These are phyloP conservation scores for Irpex lacteus DNA, from an alignment of 1,284 basidiomycete genomes.

Conservation along the genomic window DNA sequence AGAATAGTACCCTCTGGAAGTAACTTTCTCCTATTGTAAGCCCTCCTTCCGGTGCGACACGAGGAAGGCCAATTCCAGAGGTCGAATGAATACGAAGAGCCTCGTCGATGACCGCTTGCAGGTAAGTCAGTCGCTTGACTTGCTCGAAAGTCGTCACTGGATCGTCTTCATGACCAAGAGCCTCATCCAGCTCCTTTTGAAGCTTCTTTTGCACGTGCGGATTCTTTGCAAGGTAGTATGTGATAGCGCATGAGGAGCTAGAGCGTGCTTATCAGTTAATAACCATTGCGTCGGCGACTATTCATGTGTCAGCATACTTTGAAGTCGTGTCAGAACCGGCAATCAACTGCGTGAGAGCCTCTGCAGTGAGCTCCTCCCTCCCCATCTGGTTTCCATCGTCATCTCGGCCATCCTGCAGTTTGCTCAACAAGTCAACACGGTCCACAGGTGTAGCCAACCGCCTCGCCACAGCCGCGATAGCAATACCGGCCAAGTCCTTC, in stretches of 20 bases:
- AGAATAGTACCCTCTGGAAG: constrained; percentile 73
- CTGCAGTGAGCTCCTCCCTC: constrained; percentile 79
- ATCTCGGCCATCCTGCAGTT: constrained; percentile 77
- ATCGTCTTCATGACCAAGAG: constrained; percentile 57
- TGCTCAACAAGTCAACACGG: constrained; percentile 77
- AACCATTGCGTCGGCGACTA: constrained; percentile 3
- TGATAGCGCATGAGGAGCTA: constrained; percentile 82
- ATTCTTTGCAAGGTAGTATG: constrained; percentile 77
- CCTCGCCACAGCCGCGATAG: constrained; percentile 78
- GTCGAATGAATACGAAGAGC: constrained; percentile 81
- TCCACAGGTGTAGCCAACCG: constrained; percentile 64
- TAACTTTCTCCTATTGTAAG: constrained; percentile 53
- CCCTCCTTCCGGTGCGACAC: constrained; percentile 69
- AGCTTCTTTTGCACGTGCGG: constrained; percentile 68
- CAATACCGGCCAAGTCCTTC: constrained; percentile 74
- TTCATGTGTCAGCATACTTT: constrained; percentile 48
- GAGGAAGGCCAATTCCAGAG: constrained; percentile 79
- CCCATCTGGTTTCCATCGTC: constrained; percentile 79
- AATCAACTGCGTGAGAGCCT: constrained; percentile 84
- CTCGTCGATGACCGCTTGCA: constrained; percentile 84
- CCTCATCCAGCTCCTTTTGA: constrained; percentile 78
- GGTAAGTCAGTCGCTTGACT: constrained; percentile 70
- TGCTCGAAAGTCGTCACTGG: constrained; percentile 52
- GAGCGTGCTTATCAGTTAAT: background rate
- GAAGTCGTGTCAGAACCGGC: constrained; percentile 85